These are phyloP conservation scores for Pyrenophora tritici-repentis DNA, from an alignment of 2,329 filamentous ascomycete genomes.

Conservation along the genomic window DNA sequence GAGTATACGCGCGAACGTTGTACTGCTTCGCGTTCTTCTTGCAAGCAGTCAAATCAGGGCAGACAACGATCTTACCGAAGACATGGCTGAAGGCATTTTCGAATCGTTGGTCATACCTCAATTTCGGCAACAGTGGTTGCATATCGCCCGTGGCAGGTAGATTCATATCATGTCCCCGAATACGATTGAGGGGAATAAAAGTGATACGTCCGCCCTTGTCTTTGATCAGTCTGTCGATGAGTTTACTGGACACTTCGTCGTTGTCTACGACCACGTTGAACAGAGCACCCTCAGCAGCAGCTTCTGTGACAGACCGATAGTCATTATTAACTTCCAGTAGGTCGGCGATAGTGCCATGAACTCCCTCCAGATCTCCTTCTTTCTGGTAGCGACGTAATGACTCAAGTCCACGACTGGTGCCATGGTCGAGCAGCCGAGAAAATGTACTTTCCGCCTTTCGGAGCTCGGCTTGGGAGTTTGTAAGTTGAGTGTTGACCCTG, in stretches of 20 bases:
- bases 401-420: conserved; percentile 84
- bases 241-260: conserved; percentile 80
- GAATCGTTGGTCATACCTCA: conserved; percentile 75
- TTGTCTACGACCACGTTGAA: conserved; percentile 97
- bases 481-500: conserved; percentile 77
- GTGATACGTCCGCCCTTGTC: conserved; percentile 85
- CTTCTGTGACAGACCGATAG: conserved; percentile 88
- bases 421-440: conserved; percentile 84
- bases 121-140: conserved; percentile 82
- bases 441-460: conserved; percentile 77
- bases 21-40: conserved; percentile 92
- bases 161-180: conserved; percentile 72
- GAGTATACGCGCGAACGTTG: conserved; percentile 88
- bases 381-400: conserved; percentile 82
- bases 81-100: conserved; percentile 91
- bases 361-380: conserved; percentile 78
- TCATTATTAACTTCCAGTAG: conserved; percentile 84
- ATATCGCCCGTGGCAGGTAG: conserved; percentile 87
- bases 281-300: conserved; percentile 87
- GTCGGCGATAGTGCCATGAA: conserved; percentile 91
- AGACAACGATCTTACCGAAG: conserved; percentile 94
- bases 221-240: conserved; percentile 78
- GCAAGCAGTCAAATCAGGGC: conserved; percentile 84
- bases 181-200: conserved; percentile 88
- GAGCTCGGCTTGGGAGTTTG: conserved; percentile 75